Evolutionary conservation across 371 early-diverging fungal species (phyloP), one percentile per base, ranked within the genome.

Genomic region (Mortierella sp.): DNA sequence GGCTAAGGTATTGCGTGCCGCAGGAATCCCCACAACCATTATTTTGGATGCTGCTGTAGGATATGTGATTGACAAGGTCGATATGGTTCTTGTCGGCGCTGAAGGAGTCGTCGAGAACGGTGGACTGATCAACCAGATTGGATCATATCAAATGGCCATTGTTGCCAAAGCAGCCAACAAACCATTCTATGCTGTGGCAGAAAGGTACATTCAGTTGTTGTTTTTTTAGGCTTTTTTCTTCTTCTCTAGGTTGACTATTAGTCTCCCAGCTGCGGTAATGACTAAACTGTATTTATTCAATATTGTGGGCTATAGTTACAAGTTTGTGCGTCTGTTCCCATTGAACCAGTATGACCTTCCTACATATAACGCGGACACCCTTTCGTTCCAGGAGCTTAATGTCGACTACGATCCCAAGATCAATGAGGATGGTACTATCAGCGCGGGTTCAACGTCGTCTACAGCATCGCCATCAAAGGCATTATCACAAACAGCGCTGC

Each of bases 31-130:
- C 11, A 95, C 95, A 37, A 90, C 93, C 66, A 91, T 97, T 30
- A 93, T 99, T 24, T 84, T 95, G 75, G 99, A 99, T 84, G 88
- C 96, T 10, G 97, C 98, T 22, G 96, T 97, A 3, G 98, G 96
- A 40, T 96, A 94, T 84, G 89, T 96, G 67, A 96, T 99, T 89
- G 95, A 95, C 73, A 93, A 95, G 81, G 95, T 97, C 20, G 96
- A 97, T 79, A 88, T 95, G 90, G 97, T 97, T 0, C 90, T 98
- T 73, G 97, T 97, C 39, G 99, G 99, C 10, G 99, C 98, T 16
- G 99, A 99, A 86, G 99, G 96, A 45, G 97, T 99, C 3, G 97
- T 96, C 8, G 97, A 97, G 85, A 99, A 97, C 78, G 99, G 99
- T 37, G 99, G 99, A 8, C 83, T 99, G 58, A 94, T 99, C 77